Conservation (phyloP, 1,139 yeast genomes). For the Insectozyma bohioensis region DNA sequence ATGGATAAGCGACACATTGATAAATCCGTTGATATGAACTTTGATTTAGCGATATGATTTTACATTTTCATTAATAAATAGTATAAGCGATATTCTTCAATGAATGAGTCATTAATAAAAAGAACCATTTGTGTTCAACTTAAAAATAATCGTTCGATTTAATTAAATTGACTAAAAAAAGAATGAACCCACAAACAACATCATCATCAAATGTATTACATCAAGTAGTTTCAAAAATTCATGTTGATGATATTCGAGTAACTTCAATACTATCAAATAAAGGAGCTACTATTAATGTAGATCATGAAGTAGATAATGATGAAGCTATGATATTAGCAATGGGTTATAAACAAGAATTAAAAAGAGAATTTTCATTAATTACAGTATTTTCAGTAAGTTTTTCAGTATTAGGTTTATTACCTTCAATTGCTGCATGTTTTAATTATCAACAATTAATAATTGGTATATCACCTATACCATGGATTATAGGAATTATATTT, state of each 20-base stretch:
- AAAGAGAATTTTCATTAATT: slow-evolving; percentile 63
- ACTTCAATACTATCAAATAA: slow-evolving; percentile 42
- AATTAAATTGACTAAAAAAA: too few species aligned
- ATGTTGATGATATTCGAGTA: slow-evolving; percentile 40
- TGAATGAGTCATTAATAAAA: too few species aligned
- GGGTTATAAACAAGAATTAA: slow-evolving; percentile 74
- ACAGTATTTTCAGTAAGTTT: slow-evolving; percentile 69
- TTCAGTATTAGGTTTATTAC: slow-evolving; percentile 71
- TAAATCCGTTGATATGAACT: too few species aligned
- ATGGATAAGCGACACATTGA: too few species aligned
- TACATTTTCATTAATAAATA: too few species aligned
- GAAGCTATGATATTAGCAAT: slow-evolving; percentile 61
- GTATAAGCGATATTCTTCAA: too few species aligned
- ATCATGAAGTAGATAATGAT: slow-evolving; percentile 49
- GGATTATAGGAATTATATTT: slow-evolving; percentile 51
- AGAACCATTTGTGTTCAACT: too few species aligned
- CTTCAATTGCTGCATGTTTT: slow-evolving; percentile 63
- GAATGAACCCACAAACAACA: too few species aligned
- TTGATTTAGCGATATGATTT: too few species aligned
- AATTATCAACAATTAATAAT: slow-evolving; percentile 52
- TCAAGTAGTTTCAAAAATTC: slow-evolving; percentile 36
- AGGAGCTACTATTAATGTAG: slow-evolving; percentile 41
- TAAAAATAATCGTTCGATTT: too few species aligned
- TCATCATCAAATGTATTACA: slow-evolving; percentile 19
- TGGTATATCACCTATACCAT: slow-evolving; percentile 56